Evolutionary conservation across 2,329 filamentous ascomycete species (phyloP).

Genomic region (Cordyceps fumosorosea): DNA sequence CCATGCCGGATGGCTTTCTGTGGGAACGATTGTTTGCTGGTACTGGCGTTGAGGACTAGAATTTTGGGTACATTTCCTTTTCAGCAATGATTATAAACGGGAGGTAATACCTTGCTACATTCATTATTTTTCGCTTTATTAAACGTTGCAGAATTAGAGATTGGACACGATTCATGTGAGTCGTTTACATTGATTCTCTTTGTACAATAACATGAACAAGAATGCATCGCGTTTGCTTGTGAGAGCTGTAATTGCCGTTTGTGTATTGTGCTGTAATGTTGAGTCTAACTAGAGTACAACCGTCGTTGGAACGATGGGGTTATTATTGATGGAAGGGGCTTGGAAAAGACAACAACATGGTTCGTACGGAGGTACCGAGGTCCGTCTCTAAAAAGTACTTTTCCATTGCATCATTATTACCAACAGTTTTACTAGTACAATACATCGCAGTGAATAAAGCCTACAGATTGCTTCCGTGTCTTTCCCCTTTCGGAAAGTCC

Average conservation of each 20-base stretch:
- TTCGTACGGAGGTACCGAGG: no score
- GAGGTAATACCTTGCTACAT: neutral
- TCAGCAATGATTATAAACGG: neutral
- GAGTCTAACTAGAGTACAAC: no score
- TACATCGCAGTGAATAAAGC: neutral
- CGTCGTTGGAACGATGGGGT: slow-evolving; percentile 15
- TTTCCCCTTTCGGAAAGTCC: slow-evolving; percentile 13
- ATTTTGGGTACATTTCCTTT: neutral
- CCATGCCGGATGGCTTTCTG: neutral
- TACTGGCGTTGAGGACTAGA: neutral
- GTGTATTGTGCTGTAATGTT: neutral
- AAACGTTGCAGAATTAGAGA: neutral
- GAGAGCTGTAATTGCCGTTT: slow-evolving; percentile 4
- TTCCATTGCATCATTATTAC: no score
- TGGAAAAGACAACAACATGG: slow-evolving; percentile 13
- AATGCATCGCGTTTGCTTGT: neutral
- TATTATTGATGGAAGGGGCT: slow-evolving; percentile 15
- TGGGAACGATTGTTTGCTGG: neutral
- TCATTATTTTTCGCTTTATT: neutral
- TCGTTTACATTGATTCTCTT: neutral
- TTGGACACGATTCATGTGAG: neutral
- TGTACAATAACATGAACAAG: neutral
- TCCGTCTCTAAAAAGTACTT: no score
- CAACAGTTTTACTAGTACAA: no score
- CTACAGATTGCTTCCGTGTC: neutral